Percentiles rank a stretch among this genome's conserved stretches.
These are phyloP conservation scores for Exophiala alcalophila DNA, from an alignment of 2,329 filamentous ascomycete genomes.

Conservation along the genomic window DNA sequence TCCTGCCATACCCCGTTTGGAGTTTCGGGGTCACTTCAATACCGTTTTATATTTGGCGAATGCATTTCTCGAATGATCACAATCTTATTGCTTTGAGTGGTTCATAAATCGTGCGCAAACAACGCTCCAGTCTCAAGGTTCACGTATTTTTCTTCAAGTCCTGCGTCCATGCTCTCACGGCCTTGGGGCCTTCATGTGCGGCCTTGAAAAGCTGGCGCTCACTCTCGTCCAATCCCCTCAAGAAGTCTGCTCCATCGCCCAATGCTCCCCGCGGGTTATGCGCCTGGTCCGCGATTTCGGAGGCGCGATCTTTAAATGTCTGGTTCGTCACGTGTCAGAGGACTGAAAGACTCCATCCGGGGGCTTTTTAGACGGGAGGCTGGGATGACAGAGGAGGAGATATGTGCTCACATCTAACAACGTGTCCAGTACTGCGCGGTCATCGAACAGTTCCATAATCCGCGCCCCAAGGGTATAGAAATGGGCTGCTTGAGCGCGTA, in stretches of 20 bases:
- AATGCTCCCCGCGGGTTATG: constrained; percentile 63
- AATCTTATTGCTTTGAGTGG: too few species aligned
- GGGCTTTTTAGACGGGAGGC: too few species aligned
- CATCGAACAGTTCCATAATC: constrained; percentile 87
- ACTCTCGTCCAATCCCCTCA: constrained; percentile 84
- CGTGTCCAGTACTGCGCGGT: constrained; percentile 74
- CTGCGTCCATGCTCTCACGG: constrained; percentile 27
- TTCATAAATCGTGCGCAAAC: too few species aligned
- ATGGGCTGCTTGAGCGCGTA: constrained; percentile 78
- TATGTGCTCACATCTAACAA: constrained; percentile 50
- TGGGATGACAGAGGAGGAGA: background rate
- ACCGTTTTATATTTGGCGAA: too few species aligned
- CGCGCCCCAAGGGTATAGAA: constrained; percentile 84
- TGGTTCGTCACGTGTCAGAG: constrained; percentile 37
- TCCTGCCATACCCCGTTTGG: too few species aligned
- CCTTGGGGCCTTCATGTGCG: constrained; percentile 70
- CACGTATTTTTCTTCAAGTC: constrained; percentile 28
- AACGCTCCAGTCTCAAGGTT: too few species aligned
- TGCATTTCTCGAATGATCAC: too few species aligned
- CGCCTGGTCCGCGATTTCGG: constrained; percentile 83
- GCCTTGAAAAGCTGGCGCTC: constrained; percentile 74
- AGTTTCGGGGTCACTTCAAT: too few species aligned
- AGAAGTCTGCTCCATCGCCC: constrained; percentile 68
- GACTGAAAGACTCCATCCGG: too few species aligned
- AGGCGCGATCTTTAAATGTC: constrained; percentile 77